These are phyloP conservation scores for Amanita phalloides DNA, from an alignment of 768 basidiomycete genomes.

Conservation along the genomic window DNA sequence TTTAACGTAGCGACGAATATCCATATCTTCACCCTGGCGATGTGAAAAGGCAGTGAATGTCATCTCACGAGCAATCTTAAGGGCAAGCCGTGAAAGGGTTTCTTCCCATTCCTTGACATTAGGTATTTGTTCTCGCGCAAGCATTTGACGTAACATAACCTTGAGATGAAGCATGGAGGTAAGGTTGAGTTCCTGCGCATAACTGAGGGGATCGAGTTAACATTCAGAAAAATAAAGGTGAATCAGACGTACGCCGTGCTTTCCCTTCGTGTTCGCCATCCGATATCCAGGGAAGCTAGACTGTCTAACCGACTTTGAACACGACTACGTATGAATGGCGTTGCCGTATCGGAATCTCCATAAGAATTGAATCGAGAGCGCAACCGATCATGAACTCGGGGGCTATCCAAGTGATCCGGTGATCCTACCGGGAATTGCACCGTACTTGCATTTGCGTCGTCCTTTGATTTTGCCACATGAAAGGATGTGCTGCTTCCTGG, in stretches of 20 bases:
- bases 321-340: slow-evolving; percentile 79
- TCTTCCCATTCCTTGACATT: slow-evolving; percentile 85
- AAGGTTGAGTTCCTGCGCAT: slow-evolving; percentile 74
- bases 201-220: slow-evolving; percentile 30
- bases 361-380: slow-evolving; percentile 63
- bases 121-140: slow-evolving; percentile 73
- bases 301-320: slow-evolving; percentile 69
- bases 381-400: slow-evolving; percentile 34
- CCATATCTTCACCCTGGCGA: slow-evolving; percentile 87
- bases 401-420: slow-evolving; percentile 61
- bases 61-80: slow-evolving; percentile 78
- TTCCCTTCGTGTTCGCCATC: slow-evolving; percentile 82
- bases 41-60: slow-evolving; percentile 63
- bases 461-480: slow-evolving; percentile 44
- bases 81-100: slow-evolving; percentile 66
- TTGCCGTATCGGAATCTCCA: slow-evolving; percentile 59
- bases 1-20: slow-evolving; percentile 90
- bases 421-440: slow-evolving; percentile 78
- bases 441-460: slow-evolving; percentile 48
- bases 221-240: neutral
- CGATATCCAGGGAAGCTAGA: slow-evolving; percentile 45
- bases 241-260: slow-evolving; percentile 68
- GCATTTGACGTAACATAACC: slow-evolving; percentile 85
- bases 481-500: slow-evolving; percentile 41
- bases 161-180: slow-evolving; percentile 86